These are phyloP conservation scores for Fulvia fulva DNA, from an alignment of 2,329 filamentous ascomycete species.

Conservation along the genomic window DNA sequence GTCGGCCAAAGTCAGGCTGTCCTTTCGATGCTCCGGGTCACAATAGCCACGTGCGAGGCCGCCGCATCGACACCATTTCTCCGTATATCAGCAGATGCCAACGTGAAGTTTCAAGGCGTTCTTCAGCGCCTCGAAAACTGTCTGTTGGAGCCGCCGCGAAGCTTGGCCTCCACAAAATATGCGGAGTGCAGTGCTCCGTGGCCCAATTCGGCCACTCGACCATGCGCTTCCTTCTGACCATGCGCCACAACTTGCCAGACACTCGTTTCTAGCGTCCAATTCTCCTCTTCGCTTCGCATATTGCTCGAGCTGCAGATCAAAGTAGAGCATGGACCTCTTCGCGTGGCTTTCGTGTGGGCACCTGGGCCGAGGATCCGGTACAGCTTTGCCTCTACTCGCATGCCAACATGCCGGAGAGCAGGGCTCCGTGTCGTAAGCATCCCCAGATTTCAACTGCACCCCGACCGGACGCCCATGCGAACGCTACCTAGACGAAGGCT, in stretches of 20 bases:
- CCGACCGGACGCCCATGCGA: slow-evolving; percentile 1
- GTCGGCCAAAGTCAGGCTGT: not conserved
- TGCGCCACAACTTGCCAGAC: not conserved
- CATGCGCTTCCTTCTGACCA: not conserved
- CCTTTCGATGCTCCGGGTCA: not conserved
- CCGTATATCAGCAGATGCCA: not conserved
- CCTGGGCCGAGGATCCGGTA: not conserved
- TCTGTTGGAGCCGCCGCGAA: not conserved
- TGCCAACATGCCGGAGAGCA: slow-evolving; percentile 2
- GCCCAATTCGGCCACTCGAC: not conserved
- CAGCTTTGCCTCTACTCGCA: not conserved
- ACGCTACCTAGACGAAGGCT: not conserved
- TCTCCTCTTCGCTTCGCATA: not conserved
- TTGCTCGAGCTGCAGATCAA: not conserved
- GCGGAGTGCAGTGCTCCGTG: not conserved
- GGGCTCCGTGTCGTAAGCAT: not conserved
- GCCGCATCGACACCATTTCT: not conserved
- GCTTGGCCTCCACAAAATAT: not conserved
- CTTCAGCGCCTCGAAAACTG: not conserved
- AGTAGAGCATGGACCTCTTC: not conserved
- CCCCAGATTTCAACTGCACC: not conserved
- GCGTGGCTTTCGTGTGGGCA: not conserved
- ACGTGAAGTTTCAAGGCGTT: not conserved
- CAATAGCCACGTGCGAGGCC: not conserved
- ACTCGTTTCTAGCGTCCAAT: not conserved